A percentile compares a stretch with the other conserved stretches of the same genome.
phyloP scores from a whole-genome alignment of 768 basidiomycete genomes.

The Rubroboletus satanas region DNA sequence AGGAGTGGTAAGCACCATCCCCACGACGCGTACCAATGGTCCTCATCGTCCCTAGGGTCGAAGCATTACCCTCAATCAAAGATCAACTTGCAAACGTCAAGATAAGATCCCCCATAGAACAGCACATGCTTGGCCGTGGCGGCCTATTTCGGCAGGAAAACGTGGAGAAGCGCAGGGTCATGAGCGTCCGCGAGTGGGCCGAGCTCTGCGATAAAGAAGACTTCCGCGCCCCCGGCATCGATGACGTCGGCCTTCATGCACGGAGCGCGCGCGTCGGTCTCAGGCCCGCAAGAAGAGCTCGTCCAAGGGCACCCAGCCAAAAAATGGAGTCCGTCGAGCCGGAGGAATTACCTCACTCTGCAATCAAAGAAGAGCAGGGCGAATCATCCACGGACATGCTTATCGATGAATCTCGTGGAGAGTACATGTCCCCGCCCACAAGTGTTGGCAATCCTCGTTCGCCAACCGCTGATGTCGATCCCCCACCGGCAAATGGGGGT shows the following conservation, averaged over 20 bases:
- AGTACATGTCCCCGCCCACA: conserved; percentile 29
- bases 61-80: conserved; percentile 65
- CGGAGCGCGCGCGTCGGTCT: conserved; percentile 36
- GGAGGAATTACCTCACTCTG: conserved; percentile 29
- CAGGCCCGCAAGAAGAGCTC: conserved; percentile 38
- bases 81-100: conserved; percentile 70
- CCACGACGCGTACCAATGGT: conserved; percentile 15
- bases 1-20: conserved; percentile 70
- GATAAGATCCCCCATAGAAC: conserved; percentile 89
- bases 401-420: background rate
- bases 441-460: conserved; percentile 23
- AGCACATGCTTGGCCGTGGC: conserved; percentile 81
- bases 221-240: conserved; percentile 66
- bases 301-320: conserved; percentile 38
- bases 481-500: conserved; percentile 2
- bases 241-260: conserved; percentile 58
- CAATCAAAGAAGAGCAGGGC: conserved; percentile 46
- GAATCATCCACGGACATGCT: conserved; percentile 7
- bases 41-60: conserved; percentile 47
- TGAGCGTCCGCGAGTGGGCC: conserved; percentile 87
- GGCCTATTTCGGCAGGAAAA: conserved; percentile 91
- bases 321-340: conserved; percentile 45
- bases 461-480: conserved; percentile 16
- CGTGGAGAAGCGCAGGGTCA: conserved; percentile 77
- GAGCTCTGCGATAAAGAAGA: conserved; percentile 73